Conservation (phyloP, 2,329 filamentous ascomycete species). For the Paradendryphiella salina region DNA sequence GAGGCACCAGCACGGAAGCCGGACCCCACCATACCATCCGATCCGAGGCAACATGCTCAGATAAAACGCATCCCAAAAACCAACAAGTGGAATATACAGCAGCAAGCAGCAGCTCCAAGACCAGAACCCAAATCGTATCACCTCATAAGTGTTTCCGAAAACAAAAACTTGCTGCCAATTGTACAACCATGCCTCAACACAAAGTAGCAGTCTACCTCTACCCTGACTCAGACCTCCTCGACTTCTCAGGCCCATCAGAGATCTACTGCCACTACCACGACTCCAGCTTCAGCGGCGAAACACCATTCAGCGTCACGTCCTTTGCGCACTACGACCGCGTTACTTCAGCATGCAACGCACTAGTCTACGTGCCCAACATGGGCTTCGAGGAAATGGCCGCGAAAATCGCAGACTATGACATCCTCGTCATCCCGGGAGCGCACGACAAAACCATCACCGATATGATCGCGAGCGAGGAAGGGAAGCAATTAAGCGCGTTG, state of each 20-base stretch:
- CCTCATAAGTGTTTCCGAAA: background rate
- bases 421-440: slow-evolving; percentile 48
- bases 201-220: slow-evolving; percentile 49
- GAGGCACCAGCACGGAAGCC: slow-evolving; percentile 1
- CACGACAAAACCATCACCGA: slow-evolving; percentile 29
- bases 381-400: slow-evolving; percentile 35
- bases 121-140: background rate
- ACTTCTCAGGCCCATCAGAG: slow-evolving; percentile 49
- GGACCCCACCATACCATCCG: slow-evolving; percentile 5
- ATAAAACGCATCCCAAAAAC: background rate
- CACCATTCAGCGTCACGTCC: slow-evolving; percentile 42
- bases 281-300: slow-evolving; percentile 14
- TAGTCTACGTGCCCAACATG: slow-evolving; percentile 40
- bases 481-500: slow-evolving; percentile 21
- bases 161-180: background rate
- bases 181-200: slow-evolving; percentile 23
- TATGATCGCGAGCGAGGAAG: slow-evolving; percentile 28
- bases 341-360: slow-evolving; percentile 25
- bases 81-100: no score
- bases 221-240: slow-evolving; percentile 47
- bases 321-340: slow-evolving; percentile 38
- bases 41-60: background rate
- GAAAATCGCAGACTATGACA: slow-evolving; percentile 42
- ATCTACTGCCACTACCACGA: slow-evolving; percentile 41
- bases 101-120: background rate